Evolutionary conservation across 139 green algal genomes (phyloP), one percentile per base, ranked within the genome.

Genomic region (Gonium pectorale): DNA sequence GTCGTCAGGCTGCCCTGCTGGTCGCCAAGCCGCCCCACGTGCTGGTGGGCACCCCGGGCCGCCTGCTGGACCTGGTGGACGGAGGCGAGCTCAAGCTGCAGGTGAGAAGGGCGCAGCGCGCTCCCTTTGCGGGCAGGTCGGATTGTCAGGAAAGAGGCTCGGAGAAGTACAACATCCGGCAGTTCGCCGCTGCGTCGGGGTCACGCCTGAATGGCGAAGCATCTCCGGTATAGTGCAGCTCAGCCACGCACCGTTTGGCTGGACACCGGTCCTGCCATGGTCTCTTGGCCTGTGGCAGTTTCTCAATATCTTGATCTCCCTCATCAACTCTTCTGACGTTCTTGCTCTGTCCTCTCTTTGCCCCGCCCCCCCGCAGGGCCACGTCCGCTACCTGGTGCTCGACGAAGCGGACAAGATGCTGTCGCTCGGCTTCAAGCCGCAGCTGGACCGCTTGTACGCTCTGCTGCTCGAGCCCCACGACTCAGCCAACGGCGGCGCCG

Each of bases 361-460:
- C 46, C 52, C 83, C 89, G 71, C 5, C 40, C 40, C 22, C 40
- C 26, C 29, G 4, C 72, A 67, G 72, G 52, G 26, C 72, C 52
- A 43, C 59, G 82, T 92, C 54, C 31, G 67, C 38, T 82, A 67
- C 64, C 82, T 97, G 33, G 95, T 97, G 35, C 79, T 98, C 56
- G 96, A 98, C 64, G 96, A 98, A 80, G 95, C 95, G 0, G 96
- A 98, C 86, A 96, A 96, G 85, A 97, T 98, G 95, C 89, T 98
- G 67, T 87, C 81, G 9, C 78, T 96, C 29, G 96, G 96, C 31
- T 95, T 98, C 56, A 41, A 87, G 74, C 89, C 93, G 17, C 94
- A 98, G 86, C 79, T 98, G 21, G 90, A 95, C 6, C 70, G 89
- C 4, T 75, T 98, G 77, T 82, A 72, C 19, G 73, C 2, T 1